These are phyloP conservation scores for Neurospora discreta DNA, from an alignment of 495 filamentous ascomycete genomes.

Conservation along the genomic window DNA sequence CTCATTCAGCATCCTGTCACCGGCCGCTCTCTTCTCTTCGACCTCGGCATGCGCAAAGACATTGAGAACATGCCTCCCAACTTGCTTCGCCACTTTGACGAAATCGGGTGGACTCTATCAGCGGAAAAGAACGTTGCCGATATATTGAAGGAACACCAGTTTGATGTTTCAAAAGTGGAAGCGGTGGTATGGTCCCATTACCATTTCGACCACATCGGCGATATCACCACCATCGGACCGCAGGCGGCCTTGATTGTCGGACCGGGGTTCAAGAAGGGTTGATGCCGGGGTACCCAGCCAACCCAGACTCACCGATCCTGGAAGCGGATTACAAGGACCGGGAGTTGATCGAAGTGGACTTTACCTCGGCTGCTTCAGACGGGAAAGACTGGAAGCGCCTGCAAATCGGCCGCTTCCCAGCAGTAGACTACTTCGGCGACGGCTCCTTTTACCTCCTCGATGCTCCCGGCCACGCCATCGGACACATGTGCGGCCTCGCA, in stretches of 20 bases:
- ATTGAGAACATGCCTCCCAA: constrained; percentile 31
- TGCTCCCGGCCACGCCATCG: constrained; percentile 44
- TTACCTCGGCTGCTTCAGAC: constrained; percentile 10
- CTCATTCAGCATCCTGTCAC: constrained; percentile 39
- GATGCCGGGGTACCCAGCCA: constrained; percentile 41
- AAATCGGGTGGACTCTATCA: constrained; percentile 13
- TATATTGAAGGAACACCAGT: constrained; percentile 34
- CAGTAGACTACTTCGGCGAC: constrained; percentile 51
- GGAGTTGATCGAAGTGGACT: constrained; percentile 35
- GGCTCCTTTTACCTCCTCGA: constrained; percentile 49
- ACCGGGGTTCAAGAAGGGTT: constrained; percentile 39
- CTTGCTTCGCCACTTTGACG: constrained; percentile 15
- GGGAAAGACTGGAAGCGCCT: constrained; percentile 8
- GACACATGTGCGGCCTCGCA: constrained; percentile 47
- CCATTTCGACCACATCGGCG: constrained; percentile 53
- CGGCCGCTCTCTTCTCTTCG: constrained; percentile 41
- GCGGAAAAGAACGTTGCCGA: constrained; percentile 40
- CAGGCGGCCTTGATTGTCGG: constrained; percentile 45
- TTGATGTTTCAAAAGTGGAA: constrained; percentile 38
- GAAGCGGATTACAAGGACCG: constrained; percentile 35
- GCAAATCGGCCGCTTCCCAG: constrained; percentile 37
- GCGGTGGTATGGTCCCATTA: constrained; percentile 48
- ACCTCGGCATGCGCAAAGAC: constrained; percentile 47
- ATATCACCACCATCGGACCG: constrained; percentile 39
- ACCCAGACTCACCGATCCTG: constrained; percentile 26